A percentile compares a stretch with the other conserved stretches of the same genome.
Conservation (phyloP, 75 land plant genomes). For the Cupressus sempervirens region DNA sequence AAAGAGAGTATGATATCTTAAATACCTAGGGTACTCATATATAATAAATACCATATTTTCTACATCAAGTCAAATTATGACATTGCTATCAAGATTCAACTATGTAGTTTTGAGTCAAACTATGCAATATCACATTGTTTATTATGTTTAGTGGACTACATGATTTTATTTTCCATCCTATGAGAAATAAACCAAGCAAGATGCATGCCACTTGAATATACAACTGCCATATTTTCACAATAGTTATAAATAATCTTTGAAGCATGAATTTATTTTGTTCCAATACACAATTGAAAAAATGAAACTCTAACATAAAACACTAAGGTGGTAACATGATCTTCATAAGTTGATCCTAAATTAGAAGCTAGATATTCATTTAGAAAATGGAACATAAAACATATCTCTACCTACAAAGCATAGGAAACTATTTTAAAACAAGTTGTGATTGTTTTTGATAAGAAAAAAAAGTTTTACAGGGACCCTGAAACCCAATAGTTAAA, state of each 20-base stretch:
- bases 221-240: neutral
- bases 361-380: neutral
- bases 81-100: too few relatives aligned
- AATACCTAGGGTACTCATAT: neutral
- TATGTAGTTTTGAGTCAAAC: too few relatives aligned
- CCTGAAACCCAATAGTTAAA: too few relatives aligned
- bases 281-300: neutral
- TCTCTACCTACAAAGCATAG: constrained; percentile 72
- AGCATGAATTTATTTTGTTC: neutral
- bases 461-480: too few relatives aligned
- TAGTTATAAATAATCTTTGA: neutral
- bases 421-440: constrained; percentile 99
- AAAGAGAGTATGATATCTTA: neutral
- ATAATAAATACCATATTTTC: neutral
- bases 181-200: neutral
- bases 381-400: neutral
- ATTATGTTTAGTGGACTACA: neutral
- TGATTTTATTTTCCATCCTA: neutral
- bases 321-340: neutral
- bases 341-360: neutral
- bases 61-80: too few relatives aligned
- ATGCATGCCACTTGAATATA: neutral
- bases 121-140: too few relatives aligned
- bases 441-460: too few relatives aligned
- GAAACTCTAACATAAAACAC: neutral